Base-by-base conservation (phyloP, 805 yeast species). In the Pichia membranifaciens region DNA sequence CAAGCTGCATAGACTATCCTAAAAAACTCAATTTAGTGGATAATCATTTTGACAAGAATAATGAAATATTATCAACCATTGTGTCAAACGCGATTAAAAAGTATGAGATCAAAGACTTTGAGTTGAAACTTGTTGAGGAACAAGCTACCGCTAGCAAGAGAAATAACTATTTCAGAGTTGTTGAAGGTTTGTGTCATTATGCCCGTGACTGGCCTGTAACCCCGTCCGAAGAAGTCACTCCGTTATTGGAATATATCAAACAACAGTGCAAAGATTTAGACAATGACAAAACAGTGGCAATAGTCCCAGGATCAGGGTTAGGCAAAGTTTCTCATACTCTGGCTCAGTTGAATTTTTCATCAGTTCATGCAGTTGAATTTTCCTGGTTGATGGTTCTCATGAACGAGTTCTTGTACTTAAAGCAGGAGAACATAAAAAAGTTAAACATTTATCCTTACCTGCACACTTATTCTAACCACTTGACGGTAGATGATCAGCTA, bases 301-400 rank as follows among this genome's bases (percentile, higher is more conserved):
- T 90, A 4, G 76, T 87, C 1, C 97, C 98, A 0, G 98, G 98
- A 0, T 78, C 93, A 1, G 98, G 98, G 0, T 69, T 85, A 22
- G 96, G 96, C 0, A 69, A 88, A 53, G 67, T 88, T 0, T 82
- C 96, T 1, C 81, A 81, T 58, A 87, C 81, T 50, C 50, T 87
- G 22, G 69, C 80, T 2, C 17, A 17, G 2, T 10, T 15, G 4
- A 57, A 67, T 6, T 74, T 69, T 51, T 22, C 49, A 7, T 38
- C 53, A 7, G 89, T 87, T 0, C 83, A 82, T 50, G 81, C 95
- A 0, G 74, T 87, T 29, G 98, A 90, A 59, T 78, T 73, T 58
- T 84, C 91, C 3, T 75, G 84, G 36, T 61, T 84, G 49, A 88
- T 89, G 96, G 78, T 79, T 52, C 54, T 84, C 1, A 81, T 87